phyloP scores from a whole-genome alignment of 2,329 filamentous ascomycete species.

The Pyrenochaeta sp. region DNA sequence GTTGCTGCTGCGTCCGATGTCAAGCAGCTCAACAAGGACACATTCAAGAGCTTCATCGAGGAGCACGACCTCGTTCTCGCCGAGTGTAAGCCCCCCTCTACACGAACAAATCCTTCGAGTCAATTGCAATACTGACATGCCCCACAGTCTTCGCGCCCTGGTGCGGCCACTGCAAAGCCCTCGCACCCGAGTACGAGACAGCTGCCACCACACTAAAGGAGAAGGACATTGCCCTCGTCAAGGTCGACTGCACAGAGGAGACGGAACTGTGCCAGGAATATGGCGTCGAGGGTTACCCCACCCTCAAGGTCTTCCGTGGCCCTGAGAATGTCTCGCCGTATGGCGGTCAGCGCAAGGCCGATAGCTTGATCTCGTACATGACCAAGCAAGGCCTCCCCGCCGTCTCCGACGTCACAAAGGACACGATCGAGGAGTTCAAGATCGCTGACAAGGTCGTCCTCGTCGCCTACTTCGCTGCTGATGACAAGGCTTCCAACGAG shows the following conservation, averaged over 20 bases:
- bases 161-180: constrained; percentile 98
- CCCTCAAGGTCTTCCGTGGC: constrained; percentile 98
- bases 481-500: constrained; percentile 85
- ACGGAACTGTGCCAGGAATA: constrained; percentile 87
- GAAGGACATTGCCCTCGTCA: constrained; percentile 84
- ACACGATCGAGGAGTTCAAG: constrained; percentile 95
- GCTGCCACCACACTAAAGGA: constrained; percentile 85
- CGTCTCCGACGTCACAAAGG: constrained; percentile 82
- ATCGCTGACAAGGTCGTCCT: constrained; percentile 95
- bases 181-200: constrained; percentile 90
- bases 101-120: not conserved
- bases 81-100: constrained; percentile 75
- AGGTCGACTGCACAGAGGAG: constrained; percentile 96
- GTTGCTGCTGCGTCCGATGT: constrained; percentile 80
- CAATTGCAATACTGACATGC: constrained; percentile 49
- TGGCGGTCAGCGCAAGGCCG: constrained; percentile 87
- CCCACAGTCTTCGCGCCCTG: constrained; percentile 86
- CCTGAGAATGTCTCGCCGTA: constrained; percentile 83
- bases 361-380: constrained; percentile 85
- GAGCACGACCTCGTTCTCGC: constrained; percentile 88
- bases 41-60: constrained; percentile 86
- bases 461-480: constrained; percentile 82
- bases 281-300: constrained; percentile 97
- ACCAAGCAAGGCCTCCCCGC: constrained; percentile 96
- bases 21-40: constrained; percentile 81